phyloP scores from a whole-genome alignment of 2,329 filamentous ascomycete genomes.

The Cytospora chrysosperma region DNA sequence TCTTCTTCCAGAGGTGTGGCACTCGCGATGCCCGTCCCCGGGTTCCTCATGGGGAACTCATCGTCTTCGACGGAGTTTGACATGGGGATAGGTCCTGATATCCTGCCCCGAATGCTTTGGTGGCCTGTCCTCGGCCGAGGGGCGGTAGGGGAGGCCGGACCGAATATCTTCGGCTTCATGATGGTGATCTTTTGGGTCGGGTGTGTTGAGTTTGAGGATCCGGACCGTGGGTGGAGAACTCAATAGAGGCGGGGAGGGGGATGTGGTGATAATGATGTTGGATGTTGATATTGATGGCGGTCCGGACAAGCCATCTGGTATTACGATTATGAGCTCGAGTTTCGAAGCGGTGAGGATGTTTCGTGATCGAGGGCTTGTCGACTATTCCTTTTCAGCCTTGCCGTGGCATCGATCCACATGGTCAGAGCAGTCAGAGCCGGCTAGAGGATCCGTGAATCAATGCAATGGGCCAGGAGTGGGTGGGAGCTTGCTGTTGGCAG shows the following conservation, averaged over 20 bases:
- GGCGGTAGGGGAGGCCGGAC: conserved; percentile 33
- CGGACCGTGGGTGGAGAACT: conserved; percentile 6
- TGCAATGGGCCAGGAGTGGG: conserved; percentile 18
- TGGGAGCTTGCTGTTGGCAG: conserved; percentile 18
- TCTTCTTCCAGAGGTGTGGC: conserved; percentile 31
- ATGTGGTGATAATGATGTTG: conserved; percentile 10
- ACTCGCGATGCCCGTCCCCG: conserved; percentile 39
- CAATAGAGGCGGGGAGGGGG: conserved; percentile 13
- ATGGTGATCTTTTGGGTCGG: neutral
- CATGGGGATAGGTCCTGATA: conserved; percentile 62
- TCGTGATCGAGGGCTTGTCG: conserved; percentile 10
- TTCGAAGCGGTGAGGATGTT: conserved; percentile 27
- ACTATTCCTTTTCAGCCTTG: conserved; percentile 24
- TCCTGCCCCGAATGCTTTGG: conserved; percentile 56
- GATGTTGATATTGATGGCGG: conserved; percentile 27
- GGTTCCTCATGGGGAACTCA: conserved; percentile 53
- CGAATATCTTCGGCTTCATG: conserved; percentile 24
- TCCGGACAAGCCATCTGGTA: conserved; percentile 31
- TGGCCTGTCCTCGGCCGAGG: conserved; percentile 42
- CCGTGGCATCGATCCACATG: conserved; percentile 30
- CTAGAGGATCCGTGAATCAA: conserved; percentile 9
- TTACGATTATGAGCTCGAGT: conserved; percentile 22
- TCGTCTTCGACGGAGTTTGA: conserved; percentile 47
- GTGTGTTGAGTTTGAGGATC: conserved; percentile 7
- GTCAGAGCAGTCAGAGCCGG: conserved; percentile 31